Percentiles rank a stretch among this genome's conserved stretches.
These are phyloP conservation scores for Podaxis rugospora DNA, from an alignment of 768 basidiomycete species.

Conservation along the genomic window DNA sequence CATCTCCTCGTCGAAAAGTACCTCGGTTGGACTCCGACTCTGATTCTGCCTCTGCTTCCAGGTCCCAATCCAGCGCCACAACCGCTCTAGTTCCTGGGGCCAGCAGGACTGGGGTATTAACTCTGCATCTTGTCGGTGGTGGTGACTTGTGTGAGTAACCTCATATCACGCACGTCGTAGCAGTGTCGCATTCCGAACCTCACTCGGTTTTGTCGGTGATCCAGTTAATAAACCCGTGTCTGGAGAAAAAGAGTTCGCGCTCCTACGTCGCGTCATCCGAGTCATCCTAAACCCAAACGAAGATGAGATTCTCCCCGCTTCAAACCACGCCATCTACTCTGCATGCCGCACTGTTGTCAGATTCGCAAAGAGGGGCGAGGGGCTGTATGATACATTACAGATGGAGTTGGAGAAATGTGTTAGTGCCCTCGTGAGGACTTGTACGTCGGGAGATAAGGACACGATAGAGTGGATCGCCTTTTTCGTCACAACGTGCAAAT, in stretches of 20 bases:
- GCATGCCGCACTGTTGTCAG: slow-evolving; percentile 55
- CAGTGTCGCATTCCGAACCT: background rate
- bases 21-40: slow-evolving; percentile 62
- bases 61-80: slow-evolving; percentile 33
- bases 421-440: slow-evolving; percentile 31
- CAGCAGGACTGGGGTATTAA: background rate
- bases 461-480: slow-evolving; percentile 51
- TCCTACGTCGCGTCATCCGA: slow-evolving; percentile 34
- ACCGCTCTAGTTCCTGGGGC: slow-evolving; percentile 1
- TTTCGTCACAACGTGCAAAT: slow-evolving; percentile 54
- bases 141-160: background rate
- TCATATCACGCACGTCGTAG: no score
- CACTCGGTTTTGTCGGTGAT: background rate
- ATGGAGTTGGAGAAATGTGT: slow-evolving; percentile 58
- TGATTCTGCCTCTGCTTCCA: slow-evolving; percentile 64
- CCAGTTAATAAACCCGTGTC: slow-evolving; percentile 18
- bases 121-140: slow-evolving; percentile 30
- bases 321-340: slow-evolving; percentile 53
- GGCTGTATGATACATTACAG: slow-evolving; percentile 53
- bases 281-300: slow-evolving; percentile 27
- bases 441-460: slow-evolving; percentile 25
- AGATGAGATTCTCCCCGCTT: slow-evolving; percentile 32
- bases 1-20: slow-evolving; percentile 63
- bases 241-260: slow-evolving; percentile 25
- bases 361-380: slow-evolving; percentile 48